Evolutionary conservation across 108 stramenopile species (phyloP), one percentile per base, ranked within the genome.

Genomic region (Stephanodiscus triporus): DNA sequence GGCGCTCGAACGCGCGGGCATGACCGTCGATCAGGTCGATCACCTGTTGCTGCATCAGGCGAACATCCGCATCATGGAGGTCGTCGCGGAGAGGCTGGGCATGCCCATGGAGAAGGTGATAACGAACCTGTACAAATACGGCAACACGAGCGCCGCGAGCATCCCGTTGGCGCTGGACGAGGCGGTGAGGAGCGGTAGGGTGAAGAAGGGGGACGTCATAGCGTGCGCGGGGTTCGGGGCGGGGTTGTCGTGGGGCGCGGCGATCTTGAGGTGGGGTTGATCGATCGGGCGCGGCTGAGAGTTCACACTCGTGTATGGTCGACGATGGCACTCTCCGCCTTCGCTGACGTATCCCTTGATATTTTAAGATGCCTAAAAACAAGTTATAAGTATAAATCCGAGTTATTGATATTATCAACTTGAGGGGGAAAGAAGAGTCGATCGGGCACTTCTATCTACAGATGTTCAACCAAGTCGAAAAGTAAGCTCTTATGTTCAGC

Each of bases 221-320:
- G 98, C 96, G 0, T 94, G 93, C 83, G 91, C 97, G 34, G 98
- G 98, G n/a, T 99, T 99, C 65, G 98, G 97, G 49, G 98, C 98
- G 6, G 98, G 98, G 20, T 85, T 99, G 48, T 91, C 91, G 23
- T 99, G 98, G 98, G 98, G 98, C 9, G 85, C 96, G 9, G 95
- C 96, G 38, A 93, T 99, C 51, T 76, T 99, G 75, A 85, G 79
- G 86, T 99, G 97, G 98, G 92, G 88, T 53, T 81, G 58, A 75
- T 34, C n/a, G n/a, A n/a, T n/a, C n/a, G n/a, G n/a, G n/a, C n/a
- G n/a, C n/a, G n/a, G n/a, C n/a, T n/a, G n/a, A n/a, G n/a, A n/a
- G n/a, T n/a, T n/a, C n/a, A n/a, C n/a, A n/a, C n/a, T n/a, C n/a
- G n/a, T n/a, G n/a, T n/a, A n/a, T n/a, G n/a, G n/a, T n/a, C n/a